phyloP scores from a whole-genome alignment of 768 basidiomycete species.

The Leccinellum rugosiceps region DNA sequence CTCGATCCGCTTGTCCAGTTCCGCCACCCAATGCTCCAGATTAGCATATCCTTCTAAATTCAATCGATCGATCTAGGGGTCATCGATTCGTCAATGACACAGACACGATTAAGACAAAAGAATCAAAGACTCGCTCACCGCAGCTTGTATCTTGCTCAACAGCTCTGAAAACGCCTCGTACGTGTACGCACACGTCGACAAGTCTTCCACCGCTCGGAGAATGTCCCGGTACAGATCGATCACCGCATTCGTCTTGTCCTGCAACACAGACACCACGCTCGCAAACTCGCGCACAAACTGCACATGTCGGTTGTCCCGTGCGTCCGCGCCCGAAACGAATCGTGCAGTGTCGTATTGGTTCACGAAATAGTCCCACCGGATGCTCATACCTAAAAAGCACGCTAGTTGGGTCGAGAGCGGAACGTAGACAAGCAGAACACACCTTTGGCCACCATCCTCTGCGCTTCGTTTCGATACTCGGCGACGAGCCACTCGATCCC shows the following conservation, averaged over 20 bases:
- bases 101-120: background rate
- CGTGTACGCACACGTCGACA: slow-evolving; percentile 83
- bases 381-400: slow-evolving; percentile 78
- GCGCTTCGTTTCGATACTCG: no score
- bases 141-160: slow-evolving; percentile 76
- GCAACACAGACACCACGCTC: no score
- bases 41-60: slow-evolving; percentile 96
- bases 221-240: slow-evolving; percentile 41
- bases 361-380: slow-evolving; percentile 41
- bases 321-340: slow-evolving; percentile 57
- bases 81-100: background rate
- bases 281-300: no score
- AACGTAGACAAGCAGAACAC: no score
- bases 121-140: slow-evolving; percentile 33
- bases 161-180: slow-evolving; percentile 32
- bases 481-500: no score
- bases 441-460: no score
- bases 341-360: slow-evolving; percentile 87
- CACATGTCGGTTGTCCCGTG: no score
- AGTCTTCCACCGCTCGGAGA: slow-evolving; percentile 77
- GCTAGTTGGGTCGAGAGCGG: slow-evolving; percentile 50
- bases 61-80: slow-evolving; percentile 76
- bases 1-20: slow-evolving; percentile 82
- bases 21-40: slow-evolving; percentile 87
- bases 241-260: no score